phyloP scores from a whole-genome alignment of 2,329 filamentous ascomycete species.

The Diaporthe caulivora region DNA sequence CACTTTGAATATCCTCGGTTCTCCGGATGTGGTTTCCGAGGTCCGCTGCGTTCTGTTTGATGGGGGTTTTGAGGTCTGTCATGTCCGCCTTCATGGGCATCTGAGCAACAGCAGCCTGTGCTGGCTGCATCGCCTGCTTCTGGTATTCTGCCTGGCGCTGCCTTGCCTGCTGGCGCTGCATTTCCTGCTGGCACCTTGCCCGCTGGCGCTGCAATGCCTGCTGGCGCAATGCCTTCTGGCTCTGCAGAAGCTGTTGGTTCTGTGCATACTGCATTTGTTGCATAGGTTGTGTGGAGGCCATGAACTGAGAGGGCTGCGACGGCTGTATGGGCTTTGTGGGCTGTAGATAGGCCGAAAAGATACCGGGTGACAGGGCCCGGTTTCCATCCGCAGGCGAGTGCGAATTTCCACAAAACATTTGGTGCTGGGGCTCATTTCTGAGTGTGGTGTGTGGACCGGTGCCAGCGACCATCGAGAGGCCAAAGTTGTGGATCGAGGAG shows the following conservation, averaged over 20 bases:
- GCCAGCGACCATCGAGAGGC: too few species aligned
- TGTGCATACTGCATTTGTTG: too few species aligned
- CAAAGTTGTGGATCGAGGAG: not conserved
- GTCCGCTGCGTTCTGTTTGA: not conserved
- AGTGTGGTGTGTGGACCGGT: too few species aligned
- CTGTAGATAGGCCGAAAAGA: too few species aligned
- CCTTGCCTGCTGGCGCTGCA: too few species aligned
- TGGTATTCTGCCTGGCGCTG: too few species aligned
- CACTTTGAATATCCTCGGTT: not conserved
- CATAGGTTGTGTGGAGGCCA: too few species aligned
- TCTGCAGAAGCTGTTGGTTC: not conserved
- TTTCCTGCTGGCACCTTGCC: too few species aligned
- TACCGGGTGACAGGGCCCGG: not conserved
- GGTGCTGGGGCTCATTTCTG: not conserved
- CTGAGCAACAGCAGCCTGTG: not conserved
- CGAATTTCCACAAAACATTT: not conserved
- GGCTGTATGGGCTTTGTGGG: too few species aligned
- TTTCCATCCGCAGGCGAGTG: not conserved
- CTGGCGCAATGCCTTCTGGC: too few species aligned
- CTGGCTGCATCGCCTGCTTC: not conserved
- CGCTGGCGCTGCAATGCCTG: too few species aligned
- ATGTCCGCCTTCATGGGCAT: not conserved
- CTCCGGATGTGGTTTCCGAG: not conserved
- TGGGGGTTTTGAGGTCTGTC: accelerated
- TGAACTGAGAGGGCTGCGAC: too few species aligned